phyloP scores from a whole-genome alignment of 306 rosid species.

The Dryas drummondii region DNA sequence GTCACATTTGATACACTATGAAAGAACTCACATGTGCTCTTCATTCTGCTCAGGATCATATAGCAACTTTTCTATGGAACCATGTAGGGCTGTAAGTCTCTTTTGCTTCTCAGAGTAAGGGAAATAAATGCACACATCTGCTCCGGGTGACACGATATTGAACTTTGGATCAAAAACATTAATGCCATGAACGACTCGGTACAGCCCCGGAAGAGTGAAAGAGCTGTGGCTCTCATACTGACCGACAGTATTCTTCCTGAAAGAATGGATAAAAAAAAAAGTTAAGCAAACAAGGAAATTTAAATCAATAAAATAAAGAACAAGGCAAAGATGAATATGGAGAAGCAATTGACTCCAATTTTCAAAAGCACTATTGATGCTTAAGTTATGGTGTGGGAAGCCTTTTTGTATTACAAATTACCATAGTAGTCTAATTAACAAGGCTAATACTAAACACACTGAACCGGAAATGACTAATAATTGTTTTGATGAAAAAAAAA shows the following conservation, averaged over 20 bases:
- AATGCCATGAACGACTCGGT: conserved; percentile 93
- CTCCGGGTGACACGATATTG: conserved; percentile 97
- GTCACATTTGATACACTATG: not conserved
- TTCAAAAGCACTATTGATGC: not conserved
- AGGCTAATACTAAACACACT: not conserved
- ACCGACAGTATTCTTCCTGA: conserved; percentile 88
- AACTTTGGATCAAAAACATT: conserved; percentile 98
- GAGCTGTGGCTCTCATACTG: conserved; percentile 91
- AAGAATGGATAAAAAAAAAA: conserved; percentile 19
- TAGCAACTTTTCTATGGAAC: conserved; percentile 68
- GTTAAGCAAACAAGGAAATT: conserved; percentile 15
- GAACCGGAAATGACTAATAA: not conserved
- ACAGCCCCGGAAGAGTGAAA: conserved; percentile 89
- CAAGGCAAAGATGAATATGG: not conserved
- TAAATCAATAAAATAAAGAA: conserved; percentile 12
- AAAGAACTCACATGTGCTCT: conserved; percentile 63
- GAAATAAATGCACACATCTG: conserved; percentile 82
- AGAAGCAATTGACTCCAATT: not conserved
- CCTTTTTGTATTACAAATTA: not conserved
- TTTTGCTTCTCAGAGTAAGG: conserved; percentile 72
- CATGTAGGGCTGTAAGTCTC: conserved; percentile 79
- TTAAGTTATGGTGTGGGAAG: not conserved
- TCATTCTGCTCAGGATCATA: conserved; percentile 64
- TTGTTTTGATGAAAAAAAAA: not conserved
- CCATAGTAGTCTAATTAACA: not conserved